Percentiles rank a stretch among this genome's conserved stretches.
Conservation (phyloP, 768 basidiomycete species). For the Collybiopsis luxurians region DNA sequence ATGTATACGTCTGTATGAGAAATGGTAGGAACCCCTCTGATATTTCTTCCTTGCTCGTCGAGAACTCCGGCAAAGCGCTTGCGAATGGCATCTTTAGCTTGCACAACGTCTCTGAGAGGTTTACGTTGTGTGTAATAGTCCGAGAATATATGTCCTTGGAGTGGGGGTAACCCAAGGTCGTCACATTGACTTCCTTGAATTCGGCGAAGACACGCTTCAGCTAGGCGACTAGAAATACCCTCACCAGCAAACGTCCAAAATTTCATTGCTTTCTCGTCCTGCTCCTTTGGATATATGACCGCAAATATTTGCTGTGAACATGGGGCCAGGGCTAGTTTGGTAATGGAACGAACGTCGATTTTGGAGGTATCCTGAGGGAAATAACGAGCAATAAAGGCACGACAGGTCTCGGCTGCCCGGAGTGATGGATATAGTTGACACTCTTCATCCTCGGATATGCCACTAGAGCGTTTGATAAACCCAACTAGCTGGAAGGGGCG, state of each 20-base stretch:
- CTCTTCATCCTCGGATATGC: neutral
- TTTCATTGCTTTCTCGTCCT: conserved; percentile 61
- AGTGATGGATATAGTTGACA: neutral
- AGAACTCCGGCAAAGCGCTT: neutral
- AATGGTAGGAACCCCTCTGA: conserved; percentile 66
- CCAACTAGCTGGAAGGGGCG: neutral
- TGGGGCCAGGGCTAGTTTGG: conserved; percentile 69
- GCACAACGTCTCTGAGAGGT: neutral
- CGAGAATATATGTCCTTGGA: neutral
- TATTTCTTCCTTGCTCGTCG: conserved; percentile 30
- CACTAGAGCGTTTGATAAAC: neutral
- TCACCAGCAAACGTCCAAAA: conserved; percentile 97
- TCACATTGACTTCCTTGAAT: conserved; percentile 49
- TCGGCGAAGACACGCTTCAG: conserved; percentile 76
- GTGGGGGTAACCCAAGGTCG: conserved; percentile 42
- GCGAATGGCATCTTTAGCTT: neutral
- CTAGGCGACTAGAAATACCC: conserved; percentile 85
- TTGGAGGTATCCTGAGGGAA: neutral
- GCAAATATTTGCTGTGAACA: conserved; percentile 64
- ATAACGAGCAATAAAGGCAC: neutral
- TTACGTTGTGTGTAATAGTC: neutral
- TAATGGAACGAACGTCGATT: conserved; percentile 66
- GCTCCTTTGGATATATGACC: conserved; percentile 62
- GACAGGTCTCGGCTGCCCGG: conserved; percentile 73
- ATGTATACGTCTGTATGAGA: conserved; percentile 87